A percentile compares a stretch with the other conserved stretches of the same genome.
Conservation (phyloP, 2,329 filamentous ascomycete genomes). For the Ceratocystis lukuohia region DNA sequence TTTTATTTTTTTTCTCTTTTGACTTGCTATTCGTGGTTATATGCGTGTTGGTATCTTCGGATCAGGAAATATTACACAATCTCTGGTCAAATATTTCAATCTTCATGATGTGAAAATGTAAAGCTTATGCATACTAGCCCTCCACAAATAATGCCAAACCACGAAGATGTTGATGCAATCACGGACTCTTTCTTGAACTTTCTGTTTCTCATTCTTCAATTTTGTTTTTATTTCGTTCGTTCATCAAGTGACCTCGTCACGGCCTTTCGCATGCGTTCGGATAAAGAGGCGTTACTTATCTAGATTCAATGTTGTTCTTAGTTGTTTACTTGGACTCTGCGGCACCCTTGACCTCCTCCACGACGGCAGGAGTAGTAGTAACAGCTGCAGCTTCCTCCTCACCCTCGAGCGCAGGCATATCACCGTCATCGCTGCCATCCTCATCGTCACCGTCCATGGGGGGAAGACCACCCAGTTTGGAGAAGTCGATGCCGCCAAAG, state of each 20-base stretch:
- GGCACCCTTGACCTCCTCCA: conserved; percentile 1
- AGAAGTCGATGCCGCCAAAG: conserved; percentile 85
- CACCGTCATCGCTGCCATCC: conserved; percentile 51
- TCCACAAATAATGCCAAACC: too few species aligned
- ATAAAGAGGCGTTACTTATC: not conserved
- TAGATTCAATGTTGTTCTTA: conserved; percentile 3
- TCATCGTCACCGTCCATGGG: conserved; percentile 34
- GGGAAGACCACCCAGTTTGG: conserved; percentile 54
- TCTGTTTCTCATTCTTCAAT: not conserved
- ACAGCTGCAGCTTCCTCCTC: conserved; percentile 27
- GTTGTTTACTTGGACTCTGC: conserved; percentile 7
- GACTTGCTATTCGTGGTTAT: not conserved
- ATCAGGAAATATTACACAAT: conserved; percentile 1
- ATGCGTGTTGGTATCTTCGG: not conserved
- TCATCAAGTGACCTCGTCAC: not conserved
- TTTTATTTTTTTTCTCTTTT: conserved; percentile 4
- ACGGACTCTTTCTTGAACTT: too few species aligned
- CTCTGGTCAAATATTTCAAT: not conserved
- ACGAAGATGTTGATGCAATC: too few species aligned
- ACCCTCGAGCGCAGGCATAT: conserved; percentile 68
- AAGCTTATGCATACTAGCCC: too few species aligned
- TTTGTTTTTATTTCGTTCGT: not conserved
- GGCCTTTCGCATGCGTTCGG: not conserved
- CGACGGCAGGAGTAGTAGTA: conserved; percentile 8
- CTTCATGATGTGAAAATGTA: not conserved